Base-by-base conservation (phyloP, 345 rosid species). In the Erysimum cheiranthoides region DNA sequence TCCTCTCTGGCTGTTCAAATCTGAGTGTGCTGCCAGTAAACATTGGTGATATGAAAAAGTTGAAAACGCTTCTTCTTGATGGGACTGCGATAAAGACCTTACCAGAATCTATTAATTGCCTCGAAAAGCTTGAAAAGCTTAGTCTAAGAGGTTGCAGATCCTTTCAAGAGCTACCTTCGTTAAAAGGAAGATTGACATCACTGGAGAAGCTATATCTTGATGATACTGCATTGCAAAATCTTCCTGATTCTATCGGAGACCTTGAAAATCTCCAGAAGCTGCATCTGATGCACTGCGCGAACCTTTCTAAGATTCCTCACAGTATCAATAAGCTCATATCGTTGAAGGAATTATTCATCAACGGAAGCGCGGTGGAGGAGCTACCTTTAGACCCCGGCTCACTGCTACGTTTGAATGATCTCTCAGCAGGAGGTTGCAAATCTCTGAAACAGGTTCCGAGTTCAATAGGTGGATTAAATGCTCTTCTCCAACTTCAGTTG, bases 1-100 rank as follows among this genome's bases (percentile, higher is more conserved):
- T 61, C 75, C 75, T 79, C 30, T 79, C 82, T 45, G 82, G 82
- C 57, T 73, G 82, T 56, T 79, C 74, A 61, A 61, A 11, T 25
- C 71, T 78, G 25, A 68, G 61, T 51, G 74, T 66, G 34, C 53
- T 78, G 38, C 82, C 82, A 61, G 34, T 52, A 18, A 73, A 78
- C 36, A 67, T 78, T 9, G 82, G 82, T 54, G 53, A 6, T 16
- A 66, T 78, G 74, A 0, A 14, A 52, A 8, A 54, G 0, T 53
- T 78, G 60, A 62, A 67, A 73, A 61, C 68, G 78, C 82, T 78
- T 34, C 74, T 78, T 36, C 59, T 78, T 40, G 82, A 78, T 68
- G 78, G 31, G 35, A 68, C 82, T 45, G 65, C 53, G 8, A 68
- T 78, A 67, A 61, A 27, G n/a, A 36, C 36, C 11, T 10, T 78